Evolutionary conservation across 108 stramenopile species (phyloP), one percentile per base, ranked within the genome.

Genomic region (Pseudonitzschia delicatissima): DNA sequence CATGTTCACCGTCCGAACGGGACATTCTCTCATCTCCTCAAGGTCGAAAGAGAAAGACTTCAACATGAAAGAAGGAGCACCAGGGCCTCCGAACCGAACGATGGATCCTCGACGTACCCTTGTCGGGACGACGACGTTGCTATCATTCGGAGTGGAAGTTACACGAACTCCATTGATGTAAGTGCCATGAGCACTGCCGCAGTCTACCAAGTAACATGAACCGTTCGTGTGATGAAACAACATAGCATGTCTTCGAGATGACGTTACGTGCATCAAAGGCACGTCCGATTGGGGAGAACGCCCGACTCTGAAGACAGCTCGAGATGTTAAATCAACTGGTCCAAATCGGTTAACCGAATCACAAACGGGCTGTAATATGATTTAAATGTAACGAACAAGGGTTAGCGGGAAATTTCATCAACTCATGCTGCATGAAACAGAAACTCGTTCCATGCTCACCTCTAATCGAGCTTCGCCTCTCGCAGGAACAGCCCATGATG

Each of bases 221-320:
- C 87, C 87, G 61, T 88, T 88, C n/a, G 85, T 76, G 67, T 92
- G 90, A 58, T 92, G 90, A 57, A 92, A 92, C 26, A 92, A 70
- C 71, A 92, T 80, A 8, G 90, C 90, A 57, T 92, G 90, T 36
- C 75, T 75, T 45, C 90, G 72, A 36, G 85, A 86, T 4, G 85
- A 85, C 2, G 87, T 88, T 1, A 64, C 79, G 55, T 88, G 87
- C n/a, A 77, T 40, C 25, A 92, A 79, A 59, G 82, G 82, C 49
- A 92, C 73, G 66, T 92, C 82, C 32, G 76, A 77, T 17, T 73
- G 66, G 2, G 87, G 87, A 13, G 90, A 88, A 11, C 90, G 81
- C 0, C 90, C 90, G 20, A 92, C 60, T 48, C 83, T 75, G 57
- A 82, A 81, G 36, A 78, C 81, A n/a, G 84, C 72, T 64, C 70